These are phyloP conservation scores for Harringtonia aguacate DNA, from an alignment of 2,329 filamentous ascomycete genomes.

Conservation along the genomic window DNA sequence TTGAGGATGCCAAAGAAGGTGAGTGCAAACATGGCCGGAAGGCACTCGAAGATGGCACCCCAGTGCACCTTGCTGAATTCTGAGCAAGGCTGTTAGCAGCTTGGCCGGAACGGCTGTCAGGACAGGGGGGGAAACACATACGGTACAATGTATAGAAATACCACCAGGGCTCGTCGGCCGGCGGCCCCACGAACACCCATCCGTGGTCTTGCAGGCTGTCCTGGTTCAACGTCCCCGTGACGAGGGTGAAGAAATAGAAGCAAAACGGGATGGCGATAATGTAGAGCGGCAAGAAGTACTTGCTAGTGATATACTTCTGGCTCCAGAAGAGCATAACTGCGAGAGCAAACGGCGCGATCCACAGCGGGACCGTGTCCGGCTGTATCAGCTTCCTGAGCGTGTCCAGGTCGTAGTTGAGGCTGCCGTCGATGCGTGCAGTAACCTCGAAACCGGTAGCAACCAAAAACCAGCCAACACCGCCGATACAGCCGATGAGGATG, in stretches of 20 bases:
- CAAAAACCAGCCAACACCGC: conserved; percentile 92
- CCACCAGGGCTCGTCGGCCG: conserved; percentile 84
- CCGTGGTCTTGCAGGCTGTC: conserved; percentile 58
- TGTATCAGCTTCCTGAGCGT: conserved; percentile 68
- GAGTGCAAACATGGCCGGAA: conserved; percentile 91
- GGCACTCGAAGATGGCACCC: conserved; percentile 69
- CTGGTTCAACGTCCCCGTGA: conserved; percentile 56
- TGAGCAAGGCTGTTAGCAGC: conserved; percentile 27
- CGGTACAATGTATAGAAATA: conserved; percentile 94
- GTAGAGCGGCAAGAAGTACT: conserved; percentile 77
- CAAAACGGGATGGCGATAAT: conserved; percentile 68
- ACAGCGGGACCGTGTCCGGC: conserved; percentile 66
- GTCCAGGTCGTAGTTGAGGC: conserved; percentile 66
- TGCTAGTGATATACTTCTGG: conserved; percentile 66
- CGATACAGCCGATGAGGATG: conserved; percentile 94
- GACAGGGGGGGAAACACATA: conserved; percentile 42
- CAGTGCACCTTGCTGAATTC: conserved; percentile 76
- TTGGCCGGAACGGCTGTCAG: too few relatives aligned
- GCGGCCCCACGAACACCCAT: conserved; percentile 87
- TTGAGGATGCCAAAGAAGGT: conserved; percentile 97
- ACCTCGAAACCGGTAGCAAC: conserved; percentile 88
- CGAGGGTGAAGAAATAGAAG: conserved; percentile 69
- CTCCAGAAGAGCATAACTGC: conserved; percentile 67
- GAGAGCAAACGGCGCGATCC: conserved; percentile 69
- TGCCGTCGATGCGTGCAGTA: conserved; percentile 77